Base-by-base conservation (phyloP, 306 rosid species). In the Lotus japonicus region DNA sequence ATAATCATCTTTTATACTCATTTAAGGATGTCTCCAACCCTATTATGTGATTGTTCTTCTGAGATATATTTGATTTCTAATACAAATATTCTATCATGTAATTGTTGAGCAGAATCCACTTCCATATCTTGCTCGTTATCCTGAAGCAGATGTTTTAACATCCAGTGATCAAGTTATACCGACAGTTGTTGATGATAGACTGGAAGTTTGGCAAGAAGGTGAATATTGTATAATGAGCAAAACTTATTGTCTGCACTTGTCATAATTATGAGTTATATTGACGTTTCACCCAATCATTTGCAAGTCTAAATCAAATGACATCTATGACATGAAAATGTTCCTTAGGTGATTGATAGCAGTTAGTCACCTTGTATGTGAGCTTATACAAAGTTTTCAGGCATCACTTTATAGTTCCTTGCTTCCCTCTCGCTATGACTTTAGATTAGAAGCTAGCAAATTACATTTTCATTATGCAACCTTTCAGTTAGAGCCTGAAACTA, bases 131-230 rank as follows among this genome's bases (percentile, higher is more conserved):
- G 89, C 96, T 71, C 96, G 88, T 31, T 88, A 81, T 79, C 97
- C 96, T 5, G 92, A 26, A 62, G 97, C 99, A 56, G 99, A 94
- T 81, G 92, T 90, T 82, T 84, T 94, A 81, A 90, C 97, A 74
- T 94, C 99, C 11, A 90, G 89, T 62, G 99, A 94, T 84, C 97
- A 87, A 85, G 95, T 94, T 78, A 31, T 81, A 59, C 99, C 97
- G 31, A 94, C 99, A 9, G 89, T 90, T 54, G 82, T 83, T 23
- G 99, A 94, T 85, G 99, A 94, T 77, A 85, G 92, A 36, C 79
- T 94, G 71, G 99, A 90, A 71, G 69, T 52, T 58, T 87, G 97
- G 96, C 81, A 82, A 58, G 88, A 82, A 88, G 98, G 98, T 90
- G 57, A 83, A 77, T 54, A 71, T 75, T 80, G 54, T 43, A 33